phyloP scores from a whole-genome alignment of 768 basidiomycete species.

The Suillus variegatus region DNA sequence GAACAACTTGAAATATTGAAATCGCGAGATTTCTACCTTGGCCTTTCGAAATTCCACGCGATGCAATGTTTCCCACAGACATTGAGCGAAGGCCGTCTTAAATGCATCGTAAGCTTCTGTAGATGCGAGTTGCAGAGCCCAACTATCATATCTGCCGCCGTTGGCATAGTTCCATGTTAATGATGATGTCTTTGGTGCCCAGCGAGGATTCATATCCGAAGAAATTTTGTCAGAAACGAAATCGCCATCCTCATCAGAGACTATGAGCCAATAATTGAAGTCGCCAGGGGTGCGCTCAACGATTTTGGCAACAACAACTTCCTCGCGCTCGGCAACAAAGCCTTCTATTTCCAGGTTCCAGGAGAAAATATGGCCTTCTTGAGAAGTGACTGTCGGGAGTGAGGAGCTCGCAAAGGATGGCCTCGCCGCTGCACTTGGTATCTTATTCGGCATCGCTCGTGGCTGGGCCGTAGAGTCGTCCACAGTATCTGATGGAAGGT shows the following conservation, averaged over 20 bases:
- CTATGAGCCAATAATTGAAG: conserved; percentile 63
- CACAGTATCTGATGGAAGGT: conserved; percentile 8
- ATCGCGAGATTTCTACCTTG: conserved; percentile 51
- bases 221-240: conserved; percentile 63
- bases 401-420: conserved; percentile 19
- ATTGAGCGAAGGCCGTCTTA: conserved; percentile 62
- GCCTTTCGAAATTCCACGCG: conserved; percentile 74
- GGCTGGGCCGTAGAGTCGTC: conserved; percentile 13
- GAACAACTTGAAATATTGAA: neutral
- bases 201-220: conserved; percentile 72
- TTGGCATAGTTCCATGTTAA: conserved; percentile 87
- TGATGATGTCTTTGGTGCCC: conserved; percentile 60
- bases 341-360: conserved; percentile 56
- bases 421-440: conserved; percentile 13
- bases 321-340: conserved; percentile 50
- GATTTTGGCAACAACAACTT: conserved; percentile 56
- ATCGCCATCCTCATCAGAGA: conserved; percentile 49
- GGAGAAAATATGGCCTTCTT: conserved; percentile 58
- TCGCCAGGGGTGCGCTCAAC: conserved; percentile 42
- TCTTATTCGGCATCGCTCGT: conserved; percentile 17
- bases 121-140: conserved; percentile 74
- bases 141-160: conserved; percentile 65
- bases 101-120: conserved; percentile 60
- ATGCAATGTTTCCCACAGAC: conserved; percentile 82
- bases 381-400: conserved; percentile 33